Conservation (phyloP, 2,329 filamentous ascomycete genomes). For the Paraphoma chrysanthemicola region DNA sequence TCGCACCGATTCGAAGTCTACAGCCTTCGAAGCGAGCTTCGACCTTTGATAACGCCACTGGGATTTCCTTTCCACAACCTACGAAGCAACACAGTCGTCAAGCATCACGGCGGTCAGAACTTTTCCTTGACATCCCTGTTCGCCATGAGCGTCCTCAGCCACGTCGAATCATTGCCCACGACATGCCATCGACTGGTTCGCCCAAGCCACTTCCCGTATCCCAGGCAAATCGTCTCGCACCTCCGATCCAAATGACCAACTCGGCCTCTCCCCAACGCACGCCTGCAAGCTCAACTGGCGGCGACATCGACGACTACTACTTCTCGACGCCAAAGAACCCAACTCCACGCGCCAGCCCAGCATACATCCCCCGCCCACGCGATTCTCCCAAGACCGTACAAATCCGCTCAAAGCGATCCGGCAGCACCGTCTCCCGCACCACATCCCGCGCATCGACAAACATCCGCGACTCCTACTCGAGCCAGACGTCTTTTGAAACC, state of each 20-base stretch:
- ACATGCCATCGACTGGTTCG: conserved; percentile 12
- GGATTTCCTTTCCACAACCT: background rate
- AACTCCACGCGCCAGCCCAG: conserved; percentile 22
- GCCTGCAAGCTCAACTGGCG: conserved; percentile 30
- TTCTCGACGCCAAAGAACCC: conserved; percentile 29
- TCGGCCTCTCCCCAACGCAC: conserved; percentile 24
- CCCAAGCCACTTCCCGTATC: conserved; percentile 11
- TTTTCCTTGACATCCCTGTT: conserved; percentile 42
- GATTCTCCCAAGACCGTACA: conserved; percentile 26
- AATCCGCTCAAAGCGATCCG: conserved; percentile 32
- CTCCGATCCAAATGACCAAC: conserved; percentile 19
- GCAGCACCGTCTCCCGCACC: conserved; percentile 37
- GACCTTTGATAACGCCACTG: conserved; percentile 7
- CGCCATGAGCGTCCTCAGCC: conserved; percentile 37
- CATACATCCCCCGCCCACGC: conserved; percentile 15
- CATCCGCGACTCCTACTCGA: conserved; percentile 41
- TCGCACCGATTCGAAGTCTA: conserved; percentile 43
- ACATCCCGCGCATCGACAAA: conserved; percentile 37
- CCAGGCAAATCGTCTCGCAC: conserved; percentile 14
- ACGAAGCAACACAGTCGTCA: conserved; percentile 5
- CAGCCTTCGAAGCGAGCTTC: conserved; percentile 35
- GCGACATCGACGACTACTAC: conserved; percentile 48
- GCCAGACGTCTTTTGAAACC: conserved; percentile 57
- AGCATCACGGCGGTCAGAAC: conserved; percentile 26
- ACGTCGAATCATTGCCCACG: conserved; percentile 12